A percentile compares a stretch with the other conserved stretches of the same genome.
Conservation (phyloP, 768 basidiomycete species). For the Mrakia hoshinonis region DNA sequence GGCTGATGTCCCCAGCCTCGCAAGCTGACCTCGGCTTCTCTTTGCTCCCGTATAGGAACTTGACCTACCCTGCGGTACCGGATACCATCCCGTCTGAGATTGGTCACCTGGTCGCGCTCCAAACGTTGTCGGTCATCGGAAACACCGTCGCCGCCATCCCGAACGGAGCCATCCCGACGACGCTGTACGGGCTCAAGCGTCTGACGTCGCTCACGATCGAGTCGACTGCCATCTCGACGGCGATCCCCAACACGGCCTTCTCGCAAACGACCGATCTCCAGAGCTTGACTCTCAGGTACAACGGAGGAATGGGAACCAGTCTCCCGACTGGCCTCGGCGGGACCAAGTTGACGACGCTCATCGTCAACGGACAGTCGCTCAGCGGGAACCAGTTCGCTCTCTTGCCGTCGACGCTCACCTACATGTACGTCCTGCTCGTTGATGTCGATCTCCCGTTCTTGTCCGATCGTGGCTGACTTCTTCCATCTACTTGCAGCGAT, state of each 20-base stretch:
- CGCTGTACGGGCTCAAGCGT: conserved; percentile 32
- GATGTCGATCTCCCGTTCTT: not conserved
- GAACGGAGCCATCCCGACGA: conserved; percentile 36
- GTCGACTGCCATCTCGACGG: conserved; percentile 37
- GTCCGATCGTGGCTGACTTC: not conserved
- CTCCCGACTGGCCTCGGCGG: conserved; percentile 35
- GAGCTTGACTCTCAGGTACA: conserved; percentile 37
- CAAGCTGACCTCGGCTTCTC: not conserved
- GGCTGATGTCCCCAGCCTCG: not conserved
- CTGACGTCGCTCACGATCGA: conserved; percentile 38
- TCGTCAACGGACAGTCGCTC: conserved; percentile 38
- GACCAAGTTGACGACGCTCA: conserved; percentile 33
- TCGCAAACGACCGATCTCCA: conserved; percentile 31
- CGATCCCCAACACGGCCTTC: conserved; percentile 32
- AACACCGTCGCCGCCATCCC: conserved; percentile 35
- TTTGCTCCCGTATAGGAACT: conserved; percentile 30
- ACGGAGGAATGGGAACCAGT: conserved; percentile 36
- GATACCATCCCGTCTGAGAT: conserved; percentile 33
- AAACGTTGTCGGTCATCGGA: conserved; percentile 36
- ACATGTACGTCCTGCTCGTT: conserved; percentile 33
- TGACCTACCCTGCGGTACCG: conserved; percentile 40
- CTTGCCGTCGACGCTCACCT: conserved; percentile 36
- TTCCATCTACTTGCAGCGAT: conserved; percentile 33
- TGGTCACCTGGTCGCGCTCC: conserved; percentile 36
- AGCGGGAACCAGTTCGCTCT: conserved; percentile 31